Evolutionary conservation across 1,284 basidiomycete genomes (phyloP).

Genomic region (Sutorius eximius): DNA sequence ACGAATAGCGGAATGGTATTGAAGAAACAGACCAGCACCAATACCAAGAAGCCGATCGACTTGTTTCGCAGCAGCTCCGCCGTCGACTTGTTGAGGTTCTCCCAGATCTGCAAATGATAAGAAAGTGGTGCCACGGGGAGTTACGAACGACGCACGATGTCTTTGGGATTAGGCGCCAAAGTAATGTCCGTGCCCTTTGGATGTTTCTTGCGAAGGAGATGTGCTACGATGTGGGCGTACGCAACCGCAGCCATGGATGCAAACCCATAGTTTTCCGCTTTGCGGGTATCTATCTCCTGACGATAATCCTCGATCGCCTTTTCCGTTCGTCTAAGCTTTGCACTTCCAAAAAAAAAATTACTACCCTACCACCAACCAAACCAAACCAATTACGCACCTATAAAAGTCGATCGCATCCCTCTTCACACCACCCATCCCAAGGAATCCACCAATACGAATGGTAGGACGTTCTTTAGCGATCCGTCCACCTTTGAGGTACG

Average conservation of each 20-base stretch:
- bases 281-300: slow-evolving; percentile 68
- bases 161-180: slow-evolving; percentile 83
- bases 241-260: slow-evolving; percentile 92
- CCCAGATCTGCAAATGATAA: slow-evolving; percentile 65
- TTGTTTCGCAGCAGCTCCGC: slow-evolving; percentile 66
- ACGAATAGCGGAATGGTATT: slow-evolving; percentile 87
- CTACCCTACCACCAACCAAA: slow-evolving; percentile 1
- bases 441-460: slow-evolving; percentile 62
- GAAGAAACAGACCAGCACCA: slow-evolving; percentile 80
- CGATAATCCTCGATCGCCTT: slow-evolving; percentile 79
- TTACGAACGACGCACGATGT: slow-evolving; percentile 59
- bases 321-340: slow-evolving; percentile 74
- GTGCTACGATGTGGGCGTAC: slow-evolving; percentile 85
- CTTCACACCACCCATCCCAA: slow-evolving; percentile 68
- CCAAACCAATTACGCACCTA: slow-evolving; percentile 41
- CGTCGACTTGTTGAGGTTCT: slow-evolving; percentile 77
- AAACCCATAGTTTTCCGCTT: slow-evolving; percentile 90
- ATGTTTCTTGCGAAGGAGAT: slow-evolving; percentile 63
- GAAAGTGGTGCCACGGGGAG: background rate
- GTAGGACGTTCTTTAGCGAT: slow-evolving; percentile 69
- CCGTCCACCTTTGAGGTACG: slow-evolving; percentile 69
- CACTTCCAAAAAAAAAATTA: slow-evolving; percentile 39
- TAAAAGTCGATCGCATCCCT: slow-evolving; percentile 76
- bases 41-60: slow-evolving; percentile 72
- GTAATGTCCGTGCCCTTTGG: slow-evolving; percentile 70